phyloP scores from a whole-genome alignment of 495 filamentous ascomycete species.

The Xylaria bambusicola region DNA sequence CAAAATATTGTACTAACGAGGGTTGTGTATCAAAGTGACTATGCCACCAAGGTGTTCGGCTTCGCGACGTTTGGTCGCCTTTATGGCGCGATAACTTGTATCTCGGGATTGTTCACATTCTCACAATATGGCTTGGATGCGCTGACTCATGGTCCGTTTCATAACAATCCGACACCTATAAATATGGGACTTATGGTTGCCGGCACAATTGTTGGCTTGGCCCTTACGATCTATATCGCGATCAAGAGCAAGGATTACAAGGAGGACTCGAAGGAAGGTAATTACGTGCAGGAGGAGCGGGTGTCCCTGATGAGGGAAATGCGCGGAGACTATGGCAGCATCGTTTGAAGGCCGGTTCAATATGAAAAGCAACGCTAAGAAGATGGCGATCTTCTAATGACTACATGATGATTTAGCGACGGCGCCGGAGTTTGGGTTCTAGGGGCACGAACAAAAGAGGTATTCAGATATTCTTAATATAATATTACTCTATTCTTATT shows the following conservation, averaged over 20 bases:
- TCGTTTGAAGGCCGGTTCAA: slow-evolving; percentile 7
- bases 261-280: slow-evolving; percentile 12
- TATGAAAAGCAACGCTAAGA: background rate
- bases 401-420: background rate
- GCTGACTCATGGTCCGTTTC: slow-evolving; percentile 45
- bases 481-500: background rate
- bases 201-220: slow-evolving; percentile 28
- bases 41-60: slow-evolving; percentile 58
- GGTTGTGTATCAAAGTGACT: slow-evolving; percentile 44
- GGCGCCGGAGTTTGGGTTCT: slow-evolving; percentile 9
- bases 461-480: too few species aligned
- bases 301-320: slow-evolving; percentile 23
- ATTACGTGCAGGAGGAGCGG: slow-evolving; percentile 18
- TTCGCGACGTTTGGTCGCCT: slow-evolving; percentile 59
- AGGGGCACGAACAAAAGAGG: too few species aligned
- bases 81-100: slow-evolving; percentile 54
- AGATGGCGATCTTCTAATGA: background rate
- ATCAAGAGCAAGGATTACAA: slow-evolving; percentile 21
- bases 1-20: too few species aligned
- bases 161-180: slow-evolving; percentile 46
- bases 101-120: slow-evolving; percentile 55
- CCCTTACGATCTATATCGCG: slow-evolving; percentile 25
- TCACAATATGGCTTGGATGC: slow-evolving; percentile 52
- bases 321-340: slow-evolving; percentile 1
- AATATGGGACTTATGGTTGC: slow-evolving; percentile 40